These are phyloP conservation scores for Colletotrichum cuscutae DNA, from an alignment of 2,329 filamentous ascomycete genomes.

Conservation along the genomic window DNA sequence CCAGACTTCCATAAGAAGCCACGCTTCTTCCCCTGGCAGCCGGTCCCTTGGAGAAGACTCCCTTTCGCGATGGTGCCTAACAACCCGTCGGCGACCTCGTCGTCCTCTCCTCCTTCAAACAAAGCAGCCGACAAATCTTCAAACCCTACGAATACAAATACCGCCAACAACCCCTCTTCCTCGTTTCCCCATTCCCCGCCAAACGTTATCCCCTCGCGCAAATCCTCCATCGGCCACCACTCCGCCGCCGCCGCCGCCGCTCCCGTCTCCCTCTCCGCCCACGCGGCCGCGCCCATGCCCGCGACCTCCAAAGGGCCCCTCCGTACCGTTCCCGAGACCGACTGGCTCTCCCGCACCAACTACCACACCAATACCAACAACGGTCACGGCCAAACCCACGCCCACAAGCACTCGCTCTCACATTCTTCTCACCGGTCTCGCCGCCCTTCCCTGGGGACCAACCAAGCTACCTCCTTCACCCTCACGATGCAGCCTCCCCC, in stretches of 20 bases:
- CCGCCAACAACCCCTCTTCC: not conserved
- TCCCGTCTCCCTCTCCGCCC: not conserved
- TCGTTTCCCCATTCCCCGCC: constrained; percentile 53
- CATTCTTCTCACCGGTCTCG: constrained; percentile 22
- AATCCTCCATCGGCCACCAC: constrained; percentile 66
- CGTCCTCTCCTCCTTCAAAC: constrained; percentile 16
- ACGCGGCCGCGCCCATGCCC: constrained; percentile 36
- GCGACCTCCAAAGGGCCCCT: constrained; percentile 54
- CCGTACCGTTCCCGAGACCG: constrained; percentile 67
- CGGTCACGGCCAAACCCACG: constrained; percentile 2
- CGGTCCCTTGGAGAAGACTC: constrained; percentile 11
- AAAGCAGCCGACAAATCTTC: constrained; percentile 23
- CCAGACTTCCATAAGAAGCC: constrained; percentile 23
- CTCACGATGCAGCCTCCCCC: constrained; percentile 50
- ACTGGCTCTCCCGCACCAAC: constrained; percentile 59
- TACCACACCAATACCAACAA: constrained; percentile 47
- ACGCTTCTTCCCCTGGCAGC: constrained; percentile 13
- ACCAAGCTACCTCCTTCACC: constrained; percentile 43
- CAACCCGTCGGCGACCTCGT: not conserved
- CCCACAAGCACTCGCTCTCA: constrained; percentile 18
- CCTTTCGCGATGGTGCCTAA: constrained; percentile 31
- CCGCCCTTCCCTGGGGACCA: constrained; percentile 35
- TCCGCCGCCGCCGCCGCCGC: constrained; percentile 39
- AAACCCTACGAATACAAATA: constrained; percentile 34
- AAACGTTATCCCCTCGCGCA: constrained; percentile 77